Evolutionary conservation across 2,329 filamentous ascomycete species (phyloP), one percentile per base, ranked within the genome.

Genomic region (Ophiostoma ips): DNA sequence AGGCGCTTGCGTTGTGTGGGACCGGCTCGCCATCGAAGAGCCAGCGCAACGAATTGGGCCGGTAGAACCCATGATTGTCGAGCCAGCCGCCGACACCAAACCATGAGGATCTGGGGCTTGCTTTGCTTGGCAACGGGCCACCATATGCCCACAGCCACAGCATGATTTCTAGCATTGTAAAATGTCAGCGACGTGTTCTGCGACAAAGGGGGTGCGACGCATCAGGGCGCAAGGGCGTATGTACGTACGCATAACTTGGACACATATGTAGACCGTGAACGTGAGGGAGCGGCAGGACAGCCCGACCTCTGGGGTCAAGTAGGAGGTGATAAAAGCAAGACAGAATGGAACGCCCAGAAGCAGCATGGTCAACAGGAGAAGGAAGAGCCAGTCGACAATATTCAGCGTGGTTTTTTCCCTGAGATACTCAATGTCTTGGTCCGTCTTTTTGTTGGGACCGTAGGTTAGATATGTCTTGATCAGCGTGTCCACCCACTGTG

Each of bases 101-200:
- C 38, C 38, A 41, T 7, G 11, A 11, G 3, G 9, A 8, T 9
- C 3, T 18, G 18, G 30, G 38, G n/a, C 21, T 31, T n/a, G 19
- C 38, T n/a, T n/a, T 11, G 11, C 30, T 16, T 1, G 46, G 11
- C 21, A 52, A 44, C 0, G 55, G 52, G 1, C 53, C 55, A 15
- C 55, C 52, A 19, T 59, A 57, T 3, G 58, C 57, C 58, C 59
- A 60, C 10, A 60, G 46, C 58, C 56, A 59, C 4, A 59, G 53
- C 2, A 57, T 12, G 24, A 60, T 54, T 41, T 60, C 57, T 51
- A 8, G 1, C 3, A 3, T 8, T 3, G 45, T 47, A 13, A 51
- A n/a, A n/a, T n/a, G n/a, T n/a, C n/a, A n/a, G n/a, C n/a, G n/a
- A n/a, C n/a, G n/a, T n/a, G n/a, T n/a, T n/a, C n/a, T n/a, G n/a